Conservation (phyloP, 345 rosid species). For the Aegle marmelos region DNA sequence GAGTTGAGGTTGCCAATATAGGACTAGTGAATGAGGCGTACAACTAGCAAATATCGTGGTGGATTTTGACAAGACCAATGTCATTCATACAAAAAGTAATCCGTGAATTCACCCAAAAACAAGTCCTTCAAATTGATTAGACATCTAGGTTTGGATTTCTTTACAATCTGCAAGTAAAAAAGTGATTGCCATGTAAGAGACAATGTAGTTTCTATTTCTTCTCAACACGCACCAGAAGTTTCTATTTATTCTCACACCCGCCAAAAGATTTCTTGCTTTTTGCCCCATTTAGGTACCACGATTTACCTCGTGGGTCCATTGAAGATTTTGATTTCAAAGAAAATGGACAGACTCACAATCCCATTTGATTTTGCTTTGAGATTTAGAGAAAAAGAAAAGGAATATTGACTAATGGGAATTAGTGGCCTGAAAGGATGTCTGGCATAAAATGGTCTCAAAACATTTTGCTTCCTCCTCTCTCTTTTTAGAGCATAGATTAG, state of each 20-base stretch:
- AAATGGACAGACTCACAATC: conserved; percentile 16
- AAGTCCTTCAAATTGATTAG: conserved; percentile 8
- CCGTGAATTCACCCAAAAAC: not conserved
- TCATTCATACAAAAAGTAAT: not conserved
- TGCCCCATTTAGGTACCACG: conserved; percentile 11
- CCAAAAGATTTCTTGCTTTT: conserved; percentile 19
- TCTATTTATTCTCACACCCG: conserved; percentile 13
- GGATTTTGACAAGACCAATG: conserved; percentile 13
- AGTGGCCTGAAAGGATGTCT: not conserved
- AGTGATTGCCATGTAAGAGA: conserved; percentile 17
- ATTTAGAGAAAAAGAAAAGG: not conserved
- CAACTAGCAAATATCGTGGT: conserved; percentile 15
- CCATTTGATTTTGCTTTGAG: conserved; percentile 17
- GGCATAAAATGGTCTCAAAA: not conserved
- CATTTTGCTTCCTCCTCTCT: not conserved
- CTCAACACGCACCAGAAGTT: not conserved
- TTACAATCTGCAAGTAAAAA: not conserved
- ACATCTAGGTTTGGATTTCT: conserved; percentile 11
- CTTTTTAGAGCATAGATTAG: not conserved
- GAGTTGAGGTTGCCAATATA: not conserved
- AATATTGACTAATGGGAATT: not conserved
- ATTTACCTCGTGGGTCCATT: conserved; percentile 24
- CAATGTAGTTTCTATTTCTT: not conserved
- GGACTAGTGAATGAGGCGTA: conserved; percentile 15
- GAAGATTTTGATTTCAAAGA: not conserved